Percentiles rank a stretch among this genome's conserved stretches.
phyloP scores from a whole-genome alignment of 2,329 filamentous ascomycete genomes.

The Fusarium sp. region DNA sequence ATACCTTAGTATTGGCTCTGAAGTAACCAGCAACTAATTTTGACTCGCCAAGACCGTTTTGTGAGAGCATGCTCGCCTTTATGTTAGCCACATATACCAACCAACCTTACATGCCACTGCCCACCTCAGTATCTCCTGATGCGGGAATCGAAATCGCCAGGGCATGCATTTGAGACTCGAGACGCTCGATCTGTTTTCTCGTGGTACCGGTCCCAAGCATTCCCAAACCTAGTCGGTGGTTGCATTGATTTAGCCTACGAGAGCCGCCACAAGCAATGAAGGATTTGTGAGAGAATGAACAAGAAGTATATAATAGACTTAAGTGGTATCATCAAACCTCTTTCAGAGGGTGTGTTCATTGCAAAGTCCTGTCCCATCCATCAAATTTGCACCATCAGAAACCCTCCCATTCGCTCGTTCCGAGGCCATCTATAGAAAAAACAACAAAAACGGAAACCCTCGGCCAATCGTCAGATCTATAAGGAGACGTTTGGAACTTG shows the following conservation, averaged over 20 bases:
- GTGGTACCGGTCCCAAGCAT: background rate
- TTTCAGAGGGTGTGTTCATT: constrained; percentile 1
- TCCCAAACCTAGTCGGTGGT: background rate
- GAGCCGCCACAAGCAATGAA: background rate
- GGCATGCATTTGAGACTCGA: background rate
- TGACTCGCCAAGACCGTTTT: background rate
- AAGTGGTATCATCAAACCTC: constrained; percentile 22
- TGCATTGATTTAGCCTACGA: background rate
- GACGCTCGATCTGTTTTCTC: background rate
- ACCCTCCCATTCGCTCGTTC: background rate
- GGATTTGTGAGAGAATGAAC: background rate
- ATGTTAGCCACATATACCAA: background rate
- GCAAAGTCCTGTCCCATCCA: background rate
- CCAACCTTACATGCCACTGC: background rate
- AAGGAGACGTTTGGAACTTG: background rate
- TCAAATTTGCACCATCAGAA: constrained; percentile 9
- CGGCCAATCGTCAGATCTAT: constrained; percentile 9
- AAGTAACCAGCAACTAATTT: background rate
- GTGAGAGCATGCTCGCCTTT: background rate
- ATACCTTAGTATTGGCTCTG: constrained; percentile 23
- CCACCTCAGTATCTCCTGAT: background rate
- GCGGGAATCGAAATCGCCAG: background rate
- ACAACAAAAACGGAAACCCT: background rate
- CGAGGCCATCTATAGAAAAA: constrained; percentile 9
- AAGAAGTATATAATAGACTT: background rate